Percentiles rank a stretch among this genome's conserved stretches.
These are phyloP conservation scores for Aspergillus thermomutatus DNA, from an alignment of 2,329 filamentous ascomycete species.

Conservation along the genomic window DNA sequence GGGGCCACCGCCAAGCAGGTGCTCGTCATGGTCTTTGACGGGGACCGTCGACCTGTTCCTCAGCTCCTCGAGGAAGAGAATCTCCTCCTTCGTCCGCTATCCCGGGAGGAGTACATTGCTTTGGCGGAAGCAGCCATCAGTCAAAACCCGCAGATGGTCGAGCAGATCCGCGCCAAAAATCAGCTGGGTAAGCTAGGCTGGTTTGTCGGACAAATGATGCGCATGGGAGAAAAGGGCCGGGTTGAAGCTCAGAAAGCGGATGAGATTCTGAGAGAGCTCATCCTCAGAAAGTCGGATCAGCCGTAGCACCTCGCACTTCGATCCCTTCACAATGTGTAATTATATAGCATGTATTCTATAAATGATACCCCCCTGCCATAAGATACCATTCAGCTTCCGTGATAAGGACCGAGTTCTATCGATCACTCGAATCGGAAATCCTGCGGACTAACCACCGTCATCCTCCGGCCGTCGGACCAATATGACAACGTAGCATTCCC, in stretches of 20 bases:
- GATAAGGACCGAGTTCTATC: neutral
- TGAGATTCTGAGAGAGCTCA: conserved; percentile 49
- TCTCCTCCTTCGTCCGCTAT: conserved; percentile 54
- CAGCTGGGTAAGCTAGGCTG: conserved; percentile 65
- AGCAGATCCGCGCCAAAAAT: conserved; percentile 56
- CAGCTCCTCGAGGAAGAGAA: conserved; percentile 57
- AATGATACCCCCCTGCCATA: conserved; percentile 4
- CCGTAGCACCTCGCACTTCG: conserved; percentile 4
- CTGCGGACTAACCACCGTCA: neutral
- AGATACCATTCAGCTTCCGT: neutral
- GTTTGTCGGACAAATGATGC: conserved; percentile 68
- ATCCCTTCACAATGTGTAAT: neutral
- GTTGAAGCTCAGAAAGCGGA: conserved; percentile 61
- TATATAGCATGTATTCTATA: neutral
- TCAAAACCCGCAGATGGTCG: conserved; percentile 56
- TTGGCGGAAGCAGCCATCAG: conserved; percentile 54
- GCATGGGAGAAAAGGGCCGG: conserved; percentile 56
- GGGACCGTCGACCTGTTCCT: conserved; percentile 46
- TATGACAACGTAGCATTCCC: neutral
- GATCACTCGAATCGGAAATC: neutral
- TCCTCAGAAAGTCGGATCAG: conserved; percentile 27
- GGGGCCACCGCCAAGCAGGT: conserved; percentile 60
- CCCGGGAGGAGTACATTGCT: conserved; percentile 52
- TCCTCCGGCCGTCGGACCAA: neutral
- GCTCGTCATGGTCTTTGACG: conserved; percentile 54